phyloP scores from a whole-genome alignment of 208 protist genomes.

The Acanthamoeba healyi region DNA sequence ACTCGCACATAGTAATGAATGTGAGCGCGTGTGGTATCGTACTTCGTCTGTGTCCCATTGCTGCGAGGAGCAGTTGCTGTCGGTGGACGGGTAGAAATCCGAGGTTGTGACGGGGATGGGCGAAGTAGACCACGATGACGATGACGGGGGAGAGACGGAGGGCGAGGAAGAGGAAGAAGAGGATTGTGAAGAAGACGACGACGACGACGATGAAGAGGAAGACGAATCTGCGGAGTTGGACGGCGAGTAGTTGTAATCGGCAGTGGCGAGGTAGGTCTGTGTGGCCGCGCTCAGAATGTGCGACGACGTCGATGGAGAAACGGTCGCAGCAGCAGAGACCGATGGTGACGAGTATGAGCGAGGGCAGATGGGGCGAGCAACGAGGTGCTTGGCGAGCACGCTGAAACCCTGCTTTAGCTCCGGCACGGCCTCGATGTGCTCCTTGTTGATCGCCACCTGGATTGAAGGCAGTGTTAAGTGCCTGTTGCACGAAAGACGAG shows the following conservation, averaged over 20 bases:
- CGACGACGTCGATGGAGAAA: not conserved
- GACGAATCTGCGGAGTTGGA: not conserved
- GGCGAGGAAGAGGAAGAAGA: not conserved
- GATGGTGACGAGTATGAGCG: not conserved
- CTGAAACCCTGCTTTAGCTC: not conserved
- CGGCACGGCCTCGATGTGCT: not conserved
- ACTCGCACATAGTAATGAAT: too few species aligned
- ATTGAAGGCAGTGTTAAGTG: too few species aligned
- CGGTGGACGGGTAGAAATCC: not conserved
- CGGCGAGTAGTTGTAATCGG: not conserved
- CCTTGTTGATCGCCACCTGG: slow-evolving; percentile 9
- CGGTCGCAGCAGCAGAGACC: not conserved
- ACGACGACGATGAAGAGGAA: not conserved
- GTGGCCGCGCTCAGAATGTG: not conserved
- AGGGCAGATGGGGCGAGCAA: not conserved
- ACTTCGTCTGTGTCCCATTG: not conserved
- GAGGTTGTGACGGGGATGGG: not conserved
- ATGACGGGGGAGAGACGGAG: not conserved
- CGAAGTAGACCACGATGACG: not conserved
- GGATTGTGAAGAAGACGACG: not conserved
- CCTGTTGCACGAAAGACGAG: not conserved
- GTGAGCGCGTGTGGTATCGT: not conserved
- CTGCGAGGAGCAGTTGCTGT: not conserved
- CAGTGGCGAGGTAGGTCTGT: not conserved
- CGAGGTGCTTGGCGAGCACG: slow-evolving; percentile 9